Evolutionary conservation across 495 filamentous ascomycete genomes (phyloP).

Genomic region (Trichoderma reesei): DNA sequence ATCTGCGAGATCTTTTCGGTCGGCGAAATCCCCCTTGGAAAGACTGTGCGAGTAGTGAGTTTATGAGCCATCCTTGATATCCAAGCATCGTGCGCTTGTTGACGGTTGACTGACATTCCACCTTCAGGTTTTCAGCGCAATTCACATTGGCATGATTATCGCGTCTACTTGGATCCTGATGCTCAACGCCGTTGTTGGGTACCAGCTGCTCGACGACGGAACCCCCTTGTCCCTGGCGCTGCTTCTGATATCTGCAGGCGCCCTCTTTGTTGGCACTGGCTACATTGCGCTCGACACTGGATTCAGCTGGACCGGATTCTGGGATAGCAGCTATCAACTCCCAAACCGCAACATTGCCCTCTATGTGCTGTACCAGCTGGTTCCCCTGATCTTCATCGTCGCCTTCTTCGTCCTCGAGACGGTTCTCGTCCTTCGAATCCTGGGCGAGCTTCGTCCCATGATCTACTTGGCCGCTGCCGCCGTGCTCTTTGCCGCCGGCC

Average conservation of each 20-base stretch:
- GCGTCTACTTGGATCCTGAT: slow-evolving; percentile 86
- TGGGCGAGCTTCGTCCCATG: slow-evolving; percentile 85
- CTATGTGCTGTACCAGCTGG: slow-evolving; percentile 88
- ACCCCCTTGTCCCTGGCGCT: slow-evolving; percentile 74
- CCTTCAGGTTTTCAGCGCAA: slow-evolving; percentile 75
- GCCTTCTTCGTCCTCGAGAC: slow-evolving; percentile 75
- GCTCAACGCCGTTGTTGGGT: slow-evolving; percentile 86
- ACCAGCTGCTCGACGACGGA: slow-evolving; percentile 88
- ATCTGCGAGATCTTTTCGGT: slow-evolving; percentile 96
- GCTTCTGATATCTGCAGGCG: slow-evolving; percentile 54
- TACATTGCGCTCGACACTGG: slow-evolving; percentile 95
- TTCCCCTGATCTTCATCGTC: slow-evolving; percentile 78
- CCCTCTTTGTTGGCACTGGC: slow-evolving; percentile 80
- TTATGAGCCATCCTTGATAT: slow-evolving; percentile 21
- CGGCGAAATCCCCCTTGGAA: slow-evolving; percentile 70
- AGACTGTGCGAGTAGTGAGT: slow-evolving; percentile 57
- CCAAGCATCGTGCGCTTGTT: slow-evolving; percentile 11
- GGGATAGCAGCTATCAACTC: slow-evolving; percentile 42
- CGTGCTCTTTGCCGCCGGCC: slow-evolving; percentile 78
- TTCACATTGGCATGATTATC: slow-evolving; percentile 81
- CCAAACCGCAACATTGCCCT: slow-evolving; percentile 72
- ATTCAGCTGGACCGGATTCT: slow-evolving; percentile 74
- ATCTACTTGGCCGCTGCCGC: slow-evolving; percentile 65
- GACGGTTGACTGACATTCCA: background rate
- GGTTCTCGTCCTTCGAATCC: slow-evolving; percentile 68